Conservation (phyloP, 441 rosid genomes). For the Pelargonium australe region DNA sequence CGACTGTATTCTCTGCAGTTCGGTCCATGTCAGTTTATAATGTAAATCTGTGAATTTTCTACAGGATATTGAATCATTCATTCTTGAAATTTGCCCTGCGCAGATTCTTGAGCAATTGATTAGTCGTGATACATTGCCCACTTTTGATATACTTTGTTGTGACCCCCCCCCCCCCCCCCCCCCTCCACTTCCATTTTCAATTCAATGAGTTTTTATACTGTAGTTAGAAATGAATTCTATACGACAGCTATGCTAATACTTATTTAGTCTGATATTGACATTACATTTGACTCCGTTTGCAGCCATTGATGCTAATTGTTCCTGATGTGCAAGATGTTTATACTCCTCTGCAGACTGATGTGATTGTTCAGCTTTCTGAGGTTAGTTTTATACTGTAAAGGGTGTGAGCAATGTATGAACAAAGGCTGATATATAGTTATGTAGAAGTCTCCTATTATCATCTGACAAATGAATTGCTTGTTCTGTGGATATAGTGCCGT, state of each 20-base stretch:
- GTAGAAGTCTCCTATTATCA: constrained; percentile 4
- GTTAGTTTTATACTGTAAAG: constrained; percentile 34
- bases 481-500: constrained; percentile 60
- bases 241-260: not conserved
- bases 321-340: constrained; percentile 85
- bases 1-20: not conserved
- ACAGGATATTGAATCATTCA: not conserved
- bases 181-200: not conserved
- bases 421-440: constrained; percentile 5
- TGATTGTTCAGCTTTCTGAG: constrained; percentile 73
- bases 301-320: constrained; percentile 86
- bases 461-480: constrained; percentile 14
- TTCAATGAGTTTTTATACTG: not conserved
- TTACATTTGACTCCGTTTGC: constrained; percentile 29
- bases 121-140: not conserved
- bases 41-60: not conserved
- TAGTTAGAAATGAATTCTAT: not conserved
- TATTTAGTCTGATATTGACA: constrained; percentile 20
- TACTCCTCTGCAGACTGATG: constrained; percentile 76
- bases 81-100: not conserved
- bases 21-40: not conserved
- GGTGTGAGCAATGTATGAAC: constrained; percentile 2
- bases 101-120: not conserved
- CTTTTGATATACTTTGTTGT: not conserved
- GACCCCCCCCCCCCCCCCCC: not conserved